Percentiles rank a stretch among this genome's conserved stretches.
phyloP scores from a whole-genome alignment of 164 flowering plant species.

The Vitis riparia region DNA sequence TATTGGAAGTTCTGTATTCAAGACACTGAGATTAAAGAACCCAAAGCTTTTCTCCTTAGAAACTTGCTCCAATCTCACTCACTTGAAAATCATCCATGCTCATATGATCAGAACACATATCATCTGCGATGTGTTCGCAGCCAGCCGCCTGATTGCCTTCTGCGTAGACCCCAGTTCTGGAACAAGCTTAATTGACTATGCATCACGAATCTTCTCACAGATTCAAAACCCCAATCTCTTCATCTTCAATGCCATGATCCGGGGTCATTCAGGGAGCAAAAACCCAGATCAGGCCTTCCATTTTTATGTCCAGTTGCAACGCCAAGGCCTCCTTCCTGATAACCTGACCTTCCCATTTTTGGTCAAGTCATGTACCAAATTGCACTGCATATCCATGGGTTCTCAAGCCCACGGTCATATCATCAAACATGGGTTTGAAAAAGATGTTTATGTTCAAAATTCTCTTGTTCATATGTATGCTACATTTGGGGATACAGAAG shows the following conservation, averaged over 20 bases:
- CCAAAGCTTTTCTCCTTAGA: slow-evolving; percentile 16
- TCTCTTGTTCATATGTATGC: slow-evolving; percentile 27
- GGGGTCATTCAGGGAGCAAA: slow-evolving; percentile 24
- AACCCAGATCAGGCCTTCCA: slow-evolving; percentile 17
- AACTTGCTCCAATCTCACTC: slow-evolving; percentile 17
- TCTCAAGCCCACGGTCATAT: slow-evolving; percentile 25
- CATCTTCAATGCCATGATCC: slow-evolving; percentile 25
- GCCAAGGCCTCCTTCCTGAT: slow-evolving; percentile 19
- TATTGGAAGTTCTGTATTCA: background rate
- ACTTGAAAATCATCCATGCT: slow-evolving; percentile 29
- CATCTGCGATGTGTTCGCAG: slow-evolving; percentile 22
- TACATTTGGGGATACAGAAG: slow-evolving; percentile 16
- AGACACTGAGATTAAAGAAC: slow-evolving; percentile 10
- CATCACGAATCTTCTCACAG: slow-evolving; percentile 20
- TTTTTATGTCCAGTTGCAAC: slow-evolving; percentile 15
- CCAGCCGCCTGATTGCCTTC: slow-evolving; percentile 27
- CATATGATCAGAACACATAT: slow-evolving; percentile 25
- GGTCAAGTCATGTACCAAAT: slow-evolving; percentile 21
- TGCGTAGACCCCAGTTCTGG: slow-evolving; percentile 9
- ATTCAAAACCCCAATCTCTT: slow-evolving; percentile 28
- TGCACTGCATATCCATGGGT: slow-evolving; percentile 13
- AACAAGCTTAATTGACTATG: slow-evolving; percentile 20
- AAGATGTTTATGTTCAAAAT: slow-evolving; percentile 25
- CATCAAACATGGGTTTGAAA: slow-evolving; percentile 20
- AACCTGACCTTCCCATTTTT: slow-evolving; percentile 30